These are phyloP conservation scores for Curvularia lunata DNA, from an alignment of 2,329 filamentous ascomycete genomes.

Conservation along the genomic window DNA sequence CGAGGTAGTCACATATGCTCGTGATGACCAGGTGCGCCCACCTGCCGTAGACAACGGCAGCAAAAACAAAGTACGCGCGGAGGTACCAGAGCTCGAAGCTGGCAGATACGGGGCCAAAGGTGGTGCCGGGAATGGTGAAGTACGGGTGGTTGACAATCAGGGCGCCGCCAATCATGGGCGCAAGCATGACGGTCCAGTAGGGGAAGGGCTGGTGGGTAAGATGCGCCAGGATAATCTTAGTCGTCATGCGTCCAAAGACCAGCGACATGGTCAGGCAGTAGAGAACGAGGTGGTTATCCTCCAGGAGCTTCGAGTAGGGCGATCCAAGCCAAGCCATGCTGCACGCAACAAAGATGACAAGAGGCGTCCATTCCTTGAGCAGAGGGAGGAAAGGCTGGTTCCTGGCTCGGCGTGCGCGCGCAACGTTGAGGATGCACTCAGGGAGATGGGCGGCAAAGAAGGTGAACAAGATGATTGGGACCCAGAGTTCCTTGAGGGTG, in stretches of 20 bases:
- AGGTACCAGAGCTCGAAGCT: conserved; percentile 79
- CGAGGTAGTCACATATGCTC: conserved; percentile 88
- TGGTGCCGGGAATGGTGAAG: conserved; percentile 54
- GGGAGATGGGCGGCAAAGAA: conserved; percentile 73
- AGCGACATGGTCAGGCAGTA: conserved; percentile 96
- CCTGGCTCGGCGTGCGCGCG: conserved; percentile 73
- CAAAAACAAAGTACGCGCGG: conserved; percentile 81
- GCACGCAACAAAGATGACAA: conserved; percentile 77
- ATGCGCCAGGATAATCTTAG: conserved; percentile 97
- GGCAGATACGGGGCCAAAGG: conserved; percentile 68
- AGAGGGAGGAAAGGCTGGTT: conserved; percentile 79
- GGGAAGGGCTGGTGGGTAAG: conserved; percentile 93
- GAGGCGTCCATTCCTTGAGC: conserved; percentile 93
- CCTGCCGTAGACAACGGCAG: conserved; percentile 83
- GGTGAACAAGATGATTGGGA: conserved; percentile 60
- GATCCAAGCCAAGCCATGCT: conserved; percentile 88
- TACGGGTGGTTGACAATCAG: conserved; percentile 81
- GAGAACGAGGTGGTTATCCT: conserved; percentile 85
- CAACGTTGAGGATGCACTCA: conserved; percentile 87
- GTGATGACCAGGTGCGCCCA: conserved; percentile 93
- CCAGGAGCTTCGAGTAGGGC: conserved; percentile 80
- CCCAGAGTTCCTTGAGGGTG: conserved; percentile 88
- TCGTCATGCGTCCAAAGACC: conserved; percentile 97
- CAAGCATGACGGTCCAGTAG: conserved; percentile 92
- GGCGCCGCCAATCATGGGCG: conserved; percentile 84